These are phyloP conservation scores for Pisolithus tinctorius DNA, from an alignment of 768 basidiomycete species.

Conservation along the genomic window DNA sequence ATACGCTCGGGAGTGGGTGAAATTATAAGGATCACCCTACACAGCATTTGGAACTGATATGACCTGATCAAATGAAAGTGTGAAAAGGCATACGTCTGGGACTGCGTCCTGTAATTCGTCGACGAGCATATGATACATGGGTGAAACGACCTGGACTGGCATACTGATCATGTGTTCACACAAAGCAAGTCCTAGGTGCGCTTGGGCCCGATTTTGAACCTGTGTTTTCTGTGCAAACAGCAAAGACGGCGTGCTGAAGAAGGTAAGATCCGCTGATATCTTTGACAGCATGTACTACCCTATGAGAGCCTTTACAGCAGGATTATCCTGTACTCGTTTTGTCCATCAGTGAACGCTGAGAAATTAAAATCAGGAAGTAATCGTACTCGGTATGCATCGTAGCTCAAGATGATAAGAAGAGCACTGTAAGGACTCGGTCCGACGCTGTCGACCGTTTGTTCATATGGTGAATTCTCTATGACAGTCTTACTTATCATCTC, in stretches of 20 bases:
- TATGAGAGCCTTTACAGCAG: conserved; percentile 61
- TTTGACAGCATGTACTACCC: conserved; percentile 61
- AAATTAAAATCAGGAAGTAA: neutral
- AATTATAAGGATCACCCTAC: conserved; percentile 58
- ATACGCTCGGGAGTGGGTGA: conserved; percentile 79
- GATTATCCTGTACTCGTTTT: conserved; percentile 47
- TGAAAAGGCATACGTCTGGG: conserved; percentile 45
- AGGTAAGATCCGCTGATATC: conserved; percentile 38
- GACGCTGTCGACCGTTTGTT: too few relatives aligned
- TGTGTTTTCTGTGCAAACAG: conserved; percentile 39
- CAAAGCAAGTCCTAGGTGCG: conserved; percentile 76
- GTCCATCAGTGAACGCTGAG: neutral
- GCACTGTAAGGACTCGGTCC: too few relatives aligned
- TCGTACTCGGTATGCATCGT: conserved; percentile 58
- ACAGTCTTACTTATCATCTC: too few relatives aligned
- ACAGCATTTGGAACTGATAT: conserved; percentile 8
- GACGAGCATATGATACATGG: conserved; percentile 84
- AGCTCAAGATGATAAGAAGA: conserved; percentile 75
- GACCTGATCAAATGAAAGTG: neutral
- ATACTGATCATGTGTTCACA: conserved; percentile 91
- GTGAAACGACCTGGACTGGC: conserved; percentile 88
- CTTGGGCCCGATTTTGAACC: conserved; percentile 16
- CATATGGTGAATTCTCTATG: too few relatives aligned
- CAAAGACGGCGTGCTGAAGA: conserved; percentile 47
- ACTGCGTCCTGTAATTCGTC: conserved; percentile 76